Evolutionary conservation across 1,284 basidiomycete genomes (phyloP).

Genomic region (Moesziomyces sp.): DNA sequence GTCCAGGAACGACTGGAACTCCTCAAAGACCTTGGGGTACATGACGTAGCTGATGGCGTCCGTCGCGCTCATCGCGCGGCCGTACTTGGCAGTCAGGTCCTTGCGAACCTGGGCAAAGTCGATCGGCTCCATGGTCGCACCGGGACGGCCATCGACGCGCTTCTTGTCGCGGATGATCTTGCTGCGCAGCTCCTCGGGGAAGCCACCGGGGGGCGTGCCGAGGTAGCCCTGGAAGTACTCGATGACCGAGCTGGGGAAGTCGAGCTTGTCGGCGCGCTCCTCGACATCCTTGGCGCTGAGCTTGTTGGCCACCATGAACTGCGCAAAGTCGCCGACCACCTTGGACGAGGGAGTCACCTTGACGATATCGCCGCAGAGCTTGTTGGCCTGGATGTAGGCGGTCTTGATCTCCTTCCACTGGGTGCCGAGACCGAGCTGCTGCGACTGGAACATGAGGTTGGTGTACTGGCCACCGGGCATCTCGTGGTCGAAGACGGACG

Average conservation of each 20-base stretch:
- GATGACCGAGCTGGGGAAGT: slow-evolving; percentile 84
- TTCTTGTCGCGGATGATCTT: slow-evolving; percentile 93
- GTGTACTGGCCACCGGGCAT: slow-evolving; percentile 90
- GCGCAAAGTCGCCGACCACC: slow-evolving; percentile 97
- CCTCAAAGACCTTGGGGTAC: slow-evolving; percentile 97
- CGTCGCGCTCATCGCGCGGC: slow-evolving; percentile 81
- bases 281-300: slow-evolving; percentile 87
- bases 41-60: slow-evolving; percentile 96
- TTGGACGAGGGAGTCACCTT: slow-evolving; percentile 99
- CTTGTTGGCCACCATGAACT: slow-evolving; percentile 96
- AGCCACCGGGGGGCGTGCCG: slow-evolving; percentile 80
- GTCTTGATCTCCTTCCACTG: slow-evolving; percentile 99
- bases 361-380: slow-evolving; percentile 94
- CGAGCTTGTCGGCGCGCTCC: slow-evolving; percentile 85
- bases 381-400: slow-evolving; percentile 81
- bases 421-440: slow-evolving; percentile 94
- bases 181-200: slow-evolving; percentile 94
- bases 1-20: slow-evolving; percentile 92
- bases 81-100: slow-evolving; percentile 91
- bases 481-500: slow-evolving; percentile 96
- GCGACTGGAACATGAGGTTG: slow-evolving; percentile 87
- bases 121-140: slow-evolving; percentile 83
- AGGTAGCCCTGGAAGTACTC: slow-evolving; percentile 81
- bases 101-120: slow-evolving; percentile 96
- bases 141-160: slow-evolving; percentile 92